A percentile compares a stretch with the other conserved stretches of the same genome.
phyloP scores from a whole-genome alignment of 192 early-diverging fungal species.

The Mortierella hygrophila region DNA sequence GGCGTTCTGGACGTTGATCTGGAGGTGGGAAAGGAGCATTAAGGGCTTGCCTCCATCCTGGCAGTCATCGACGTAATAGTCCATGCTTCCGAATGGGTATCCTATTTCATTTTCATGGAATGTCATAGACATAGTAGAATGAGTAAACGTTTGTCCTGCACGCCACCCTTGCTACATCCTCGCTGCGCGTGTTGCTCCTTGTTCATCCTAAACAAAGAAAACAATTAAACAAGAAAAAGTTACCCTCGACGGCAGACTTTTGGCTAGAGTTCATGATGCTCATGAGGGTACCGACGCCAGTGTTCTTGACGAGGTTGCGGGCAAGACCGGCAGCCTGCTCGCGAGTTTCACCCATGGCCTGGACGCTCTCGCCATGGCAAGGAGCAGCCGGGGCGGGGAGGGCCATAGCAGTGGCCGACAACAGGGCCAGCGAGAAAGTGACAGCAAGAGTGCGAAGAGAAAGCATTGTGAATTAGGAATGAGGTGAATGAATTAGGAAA shows the following conservation, averaged over 20 bases:
- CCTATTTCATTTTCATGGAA: slow-evolving; percentile 26
- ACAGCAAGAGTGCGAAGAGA: slow-evolving; percentile 23
- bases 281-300: slow-evolving; percentile 55
- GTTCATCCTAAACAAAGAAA: background rate
- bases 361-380: background rate
- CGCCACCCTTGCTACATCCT: background rate
- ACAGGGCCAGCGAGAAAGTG: slow-evolving; percentile 22
- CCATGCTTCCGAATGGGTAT: slow-evolving; percentile 64
- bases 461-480: slow-evolving; percentile 25
- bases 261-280: slow-evolving; percentile 42
- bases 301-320: slow-evolving; percentile 45
- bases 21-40: slow-evolving; percentile 58
- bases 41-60: slow-evolving; percentile 55
- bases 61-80: slow-evolving; percentile 64
- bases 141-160: background rate
- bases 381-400: slow-evolving; percentile 9
- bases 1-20: slow-evolving; percentile 57
- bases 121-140: background rate
- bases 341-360: slow-evolving; percentile 30
- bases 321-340: slow-evolving; percentile 50
- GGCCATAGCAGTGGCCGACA: slow-evolving; percentile 20
- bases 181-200: background rate
- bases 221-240: background rate
- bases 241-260: slow-evolving; percentile 39
- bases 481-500: background rate